A percentile compares a stretch with the other conserved stretches of the same genome.
Conservation (phyloP, 192 early-diverging fungal species). For the Backusella sp. region DNA sequence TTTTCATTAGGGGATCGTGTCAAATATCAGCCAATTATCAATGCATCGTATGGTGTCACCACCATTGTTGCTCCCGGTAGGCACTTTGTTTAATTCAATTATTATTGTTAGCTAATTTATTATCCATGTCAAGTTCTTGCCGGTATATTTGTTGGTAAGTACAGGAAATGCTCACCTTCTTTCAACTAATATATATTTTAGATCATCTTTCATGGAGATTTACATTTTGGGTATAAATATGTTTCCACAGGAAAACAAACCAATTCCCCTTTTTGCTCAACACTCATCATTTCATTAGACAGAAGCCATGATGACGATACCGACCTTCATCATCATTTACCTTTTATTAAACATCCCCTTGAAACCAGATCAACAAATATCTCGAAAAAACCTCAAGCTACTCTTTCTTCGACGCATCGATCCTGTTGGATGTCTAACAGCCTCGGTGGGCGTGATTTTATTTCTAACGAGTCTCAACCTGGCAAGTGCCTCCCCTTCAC, state of each 20-base stretch:
- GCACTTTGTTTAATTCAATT: not conserved
- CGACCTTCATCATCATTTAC: not conserved
- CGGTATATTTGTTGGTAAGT: not conserved
- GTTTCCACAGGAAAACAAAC: not conserved
- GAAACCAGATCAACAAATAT: not conserved
- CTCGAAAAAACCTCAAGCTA: not conserved
- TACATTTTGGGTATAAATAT: not conserved
- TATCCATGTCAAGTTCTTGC: not conserved
- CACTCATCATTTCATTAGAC: not conserved
- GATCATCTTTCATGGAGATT: not conserved
- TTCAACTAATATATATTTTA: not conserved
- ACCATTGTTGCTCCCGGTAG: not conserved
- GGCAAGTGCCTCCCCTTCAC: not conserved
- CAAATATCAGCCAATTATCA: not conserved
- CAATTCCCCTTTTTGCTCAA: not conserved
- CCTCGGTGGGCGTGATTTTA: not conserved
- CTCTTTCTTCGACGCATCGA: not conserved
- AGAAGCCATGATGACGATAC: not conserved
- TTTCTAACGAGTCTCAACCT: not conserved
- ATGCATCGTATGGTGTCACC: not conserved
- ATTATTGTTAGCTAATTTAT: not conserved
- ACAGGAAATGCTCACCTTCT: not conserved
- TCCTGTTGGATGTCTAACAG: not conserved
- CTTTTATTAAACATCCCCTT: not conserved
- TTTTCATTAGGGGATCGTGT: not conserved